These are phyloP conservation scores for Phycomyces blakesleeanus DNA, from an alignment of 192 early-diverging fungal species.

Conservation along the genomic window DNA sequence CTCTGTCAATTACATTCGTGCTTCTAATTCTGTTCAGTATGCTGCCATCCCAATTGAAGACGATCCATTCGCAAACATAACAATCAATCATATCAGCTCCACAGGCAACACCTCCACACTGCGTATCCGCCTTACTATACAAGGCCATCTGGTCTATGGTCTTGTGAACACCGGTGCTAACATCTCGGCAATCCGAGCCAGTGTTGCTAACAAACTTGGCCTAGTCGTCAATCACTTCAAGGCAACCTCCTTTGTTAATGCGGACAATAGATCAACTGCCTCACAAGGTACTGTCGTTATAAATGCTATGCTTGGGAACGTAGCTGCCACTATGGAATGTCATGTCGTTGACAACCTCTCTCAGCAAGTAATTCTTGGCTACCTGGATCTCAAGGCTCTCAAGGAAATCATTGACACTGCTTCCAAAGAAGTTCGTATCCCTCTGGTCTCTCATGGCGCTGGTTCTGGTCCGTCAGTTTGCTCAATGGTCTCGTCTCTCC, in stretches of 20 bases:
- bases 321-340: background rate
- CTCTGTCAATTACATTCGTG: background rate
- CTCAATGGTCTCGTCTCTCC: background rate
- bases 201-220: background rate
- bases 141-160: background rate
- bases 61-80: background rate
- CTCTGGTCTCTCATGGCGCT: background rate
- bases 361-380: background rate
- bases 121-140: background rate
- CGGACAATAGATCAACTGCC: background rate
- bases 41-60: constrained; percentile 1
- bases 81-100: background rate
- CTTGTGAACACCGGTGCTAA: background rate
- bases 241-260: background rate
- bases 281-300: background rate
- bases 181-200: background rate
- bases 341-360: background rate
- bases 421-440: background rate
- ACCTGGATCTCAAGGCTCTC: background rate
- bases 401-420: background rate
- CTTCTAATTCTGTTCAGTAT: background rate
- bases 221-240: background rate
- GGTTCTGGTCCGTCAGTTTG: background rate
- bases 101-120: background rate
- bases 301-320: background rate